Evolutionary conservation across 2,329 filamentous ascomycete species (phyloP).

Genomic region (Hypoxylon sp.): DNA sequence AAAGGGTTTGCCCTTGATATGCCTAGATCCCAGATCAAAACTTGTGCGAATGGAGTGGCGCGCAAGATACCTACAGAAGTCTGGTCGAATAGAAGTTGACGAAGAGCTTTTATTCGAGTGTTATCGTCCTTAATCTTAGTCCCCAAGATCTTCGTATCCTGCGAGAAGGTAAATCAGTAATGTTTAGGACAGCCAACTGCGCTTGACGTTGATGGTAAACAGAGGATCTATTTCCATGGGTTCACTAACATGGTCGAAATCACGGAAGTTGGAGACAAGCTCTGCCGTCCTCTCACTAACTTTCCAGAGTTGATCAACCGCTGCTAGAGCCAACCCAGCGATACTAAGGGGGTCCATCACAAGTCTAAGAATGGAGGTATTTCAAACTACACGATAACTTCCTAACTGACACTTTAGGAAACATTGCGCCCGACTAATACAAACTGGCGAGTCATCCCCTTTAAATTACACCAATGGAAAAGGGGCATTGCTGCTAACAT

Average conservation of each 20-base stretch:
- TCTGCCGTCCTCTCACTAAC: slow-evolving; percentile 20
- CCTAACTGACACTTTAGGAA: no score
- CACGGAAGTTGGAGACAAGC: slow-evolving; percentile 20
- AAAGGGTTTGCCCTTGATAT: slow-evolving; percentile 9
- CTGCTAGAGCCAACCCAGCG: slow-evolving; percentile 7
- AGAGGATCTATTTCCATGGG: no score
- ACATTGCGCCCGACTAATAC: no score
- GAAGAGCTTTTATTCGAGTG: slow-evolving; percentile 10
- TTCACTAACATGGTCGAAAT: slow-evolving; percentile 21
- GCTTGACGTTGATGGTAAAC: no score
- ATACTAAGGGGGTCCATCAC: slow-evolving; percentile 10
- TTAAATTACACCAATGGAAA: no score
- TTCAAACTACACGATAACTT: no score
- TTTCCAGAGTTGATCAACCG: slow-evolving; percentile 15
- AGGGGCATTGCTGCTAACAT: no score
- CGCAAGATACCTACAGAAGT: slow-evolving; percentile 9
- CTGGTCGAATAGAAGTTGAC: slow-evolving; percentile 15
- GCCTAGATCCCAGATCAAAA: background rate
- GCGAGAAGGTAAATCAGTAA: background rate
- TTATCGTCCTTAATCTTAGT: slow-evolving; percentile 20
- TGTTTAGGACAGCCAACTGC: no score
- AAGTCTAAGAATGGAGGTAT: background rate
- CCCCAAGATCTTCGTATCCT: slow-evolving; percentile 18
- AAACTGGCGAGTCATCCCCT: no score
- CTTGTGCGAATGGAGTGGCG: background rate